These are phyloP conservation scores for Quercus tomentella DNA, from an alignment of 331 rosid genomes.

Conservation along the genomic window DNA sequence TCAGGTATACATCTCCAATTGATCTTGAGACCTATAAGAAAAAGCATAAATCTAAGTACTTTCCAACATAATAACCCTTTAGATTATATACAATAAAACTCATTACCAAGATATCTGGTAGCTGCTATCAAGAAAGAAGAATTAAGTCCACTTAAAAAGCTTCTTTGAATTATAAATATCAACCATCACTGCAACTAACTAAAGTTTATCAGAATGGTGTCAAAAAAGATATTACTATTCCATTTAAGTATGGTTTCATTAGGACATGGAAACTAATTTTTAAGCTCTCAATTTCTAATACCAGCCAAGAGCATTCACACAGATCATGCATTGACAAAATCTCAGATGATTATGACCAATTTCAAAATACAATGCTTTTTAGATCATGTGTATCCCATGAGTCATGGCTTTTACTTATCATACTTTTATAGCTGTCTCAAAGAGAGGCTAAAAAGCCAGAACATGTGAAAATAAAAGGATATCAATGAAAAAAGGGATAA, in stretches of 20 bases:
- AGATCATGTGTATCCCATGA: conserved; percentile 11
- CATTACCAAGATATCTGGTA: not conserved
- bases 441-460: conserved; percentile 10
- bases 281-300: not conserved
- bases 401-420: not conserved
- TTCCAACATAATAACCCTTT: not conserved
- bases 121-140: conserved; percentile 11
- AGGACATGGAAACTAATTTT: not conserved
- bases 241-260: not conserved
- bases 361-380: not conserved
- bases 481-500: not conserved
- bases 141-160: not conserved
- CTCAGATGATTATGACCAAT: not conserved
- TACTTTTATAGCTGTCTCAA: not conserved
- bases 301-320: not conserved
- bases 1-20: conserved; percentile 78
- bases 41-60: not conserved
- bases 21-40: conserved; percentile 69
- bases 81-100: not conserved
- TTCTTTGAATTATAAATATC: not conserved
- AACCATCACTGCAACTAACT: not conserved
- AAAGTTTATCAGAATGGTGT: not conserved
- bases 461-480: conserved; percentile 7
- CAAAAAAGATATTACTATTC: not conserved
- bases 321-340: not conserved